A percentile compares a stretch with the other conserved stretches of the same genome.
Conservation (phyloP, 148 eudicot genomes). For the Cornus florida region DNA sequence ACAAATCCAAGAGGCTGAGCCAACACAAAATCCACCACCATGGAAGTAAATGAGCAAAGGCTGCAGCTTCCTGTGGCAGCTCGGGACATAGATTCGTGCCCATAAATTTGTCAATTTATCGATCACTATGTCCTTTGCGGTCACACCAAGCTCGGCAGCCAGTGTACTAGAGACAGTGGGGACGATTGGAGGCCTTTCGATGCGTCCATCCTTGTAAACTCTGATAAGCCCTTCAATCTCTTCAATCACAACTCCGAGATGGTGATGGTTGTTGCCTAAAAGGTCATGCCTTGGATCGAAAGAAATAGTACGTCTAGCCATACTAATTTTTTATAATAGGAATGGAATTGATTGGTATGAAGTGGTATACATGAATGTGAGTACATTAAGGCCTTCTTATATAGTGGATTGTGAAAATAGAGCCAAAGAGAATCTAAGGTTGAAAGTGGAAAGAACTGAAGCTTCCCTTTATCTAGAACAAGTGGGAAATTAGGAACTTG, state of each 20-base stretch:
- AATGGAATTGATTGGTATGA: background rate
- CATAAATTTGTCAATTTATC: slow-evolving; percentile 44
- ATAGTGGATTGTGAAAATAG: slow-evolving; percentile 2
- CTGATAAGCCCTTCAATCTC: slow-evolving; percentile 59
- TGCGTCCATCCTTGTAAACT: slow-evolving; percentile 44
- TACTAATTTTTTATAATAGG: background rate
- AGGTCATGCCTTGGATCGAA: slow-evolving; percentile 9
- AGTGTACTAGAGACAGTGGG: slow-evolving; percentile 37
- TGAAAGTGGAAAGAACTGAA: background rate
- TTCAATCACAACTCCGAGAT: slow-evolving; percentile 27
- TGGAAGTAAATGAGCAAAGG: slow-evolving; percentile 74
- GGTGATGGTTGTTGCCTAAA: background rate
- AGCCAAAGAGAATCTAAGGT: background rate
- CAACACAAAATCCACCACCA: slow-evolving; percentile 93
- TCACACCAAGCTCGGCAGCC: slow-evolving; percentile 36
- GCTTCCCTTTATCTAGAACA: slow-evolving; percentile 1
- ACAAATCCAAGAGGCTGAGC: slow-evolving; percentile 78
- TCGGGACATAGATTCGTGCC: slow-evolving; percentile 58
- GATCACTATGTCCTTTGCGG: slow-evolving; percentile 38
- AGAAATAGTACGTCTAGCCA: slow-evolving; percentile 2
- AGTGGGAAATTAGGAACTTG: background rate
- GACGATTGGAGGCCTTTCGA: slow-evolving; percentile 47
- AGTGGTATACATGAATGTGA: background rate
- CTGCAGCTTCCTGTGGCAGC: slow-evolving; percentile 15
- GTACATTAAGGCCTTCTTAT: background rate